phyloP scores from a whole-genome alignment of 164 flowering plant genomes.

The Tetrastigma voinierianum region DNA sequence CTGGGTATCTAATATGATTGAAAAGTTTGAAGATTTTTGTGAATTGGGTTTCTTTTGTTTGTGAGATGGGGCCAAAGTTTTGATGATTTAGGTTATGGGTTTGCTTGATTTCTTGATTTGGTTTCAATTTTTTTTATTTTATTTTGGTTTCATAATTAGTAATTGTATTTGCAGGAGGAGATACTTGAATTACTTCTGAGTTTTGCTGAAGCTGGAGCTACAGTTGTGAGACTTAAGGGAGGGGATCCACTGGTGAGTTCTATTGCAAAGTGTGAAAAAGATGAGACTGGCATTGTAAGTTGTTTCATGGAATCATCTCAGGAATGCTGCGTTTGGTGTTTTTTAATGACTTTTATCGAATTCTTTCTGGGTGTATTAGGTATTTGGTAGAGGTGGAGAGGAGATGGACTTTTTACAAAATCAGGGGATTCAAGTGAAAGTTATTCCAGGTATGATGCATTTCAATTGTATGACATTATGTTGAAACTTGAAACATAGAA shows the following conservation, averaged over 20 bases:
- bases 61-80: neutral
- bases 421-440: slow-evolving; percentile 92
- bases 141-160: slow-evolving; percentile 48
- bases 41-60: neutral
- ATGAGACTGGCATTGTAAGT: neutral
- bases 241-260: slow-evolving; percentile 80
- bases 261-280: neutral
- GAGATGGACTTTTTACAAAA: slow-evolving; percentile 97
- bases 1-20: neutral
- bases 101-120: neutral
- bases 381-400: slow-evolving; percentile 99
- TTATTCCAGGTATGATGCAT: slow-evolving; percentile 92
- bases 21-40: neutral
- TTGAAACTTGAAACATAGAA: too few species aligned
- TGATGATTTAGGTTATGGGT: neutral
- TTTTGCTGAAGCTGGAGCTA: slow-evolving; percentile 84
- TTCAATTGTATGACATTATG: too few species aligned
- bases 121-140: neutral
- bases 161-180: slow-evolving; percentile 95
- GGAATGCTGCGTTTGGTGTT: neutral
- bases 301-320: neutral
- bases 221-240: slow-evolving; percentile 78
- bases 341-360: neutral
- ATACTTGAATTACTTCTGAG: slow-evolving; percentile 86
- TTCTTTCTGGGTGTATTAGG: slow-evolving; percentile 43